Evolutionary conservation across 2,329 filamentous ascomycete species (phyloP).

Genomic region (Penicillium fuscoglaucum): DNA sequence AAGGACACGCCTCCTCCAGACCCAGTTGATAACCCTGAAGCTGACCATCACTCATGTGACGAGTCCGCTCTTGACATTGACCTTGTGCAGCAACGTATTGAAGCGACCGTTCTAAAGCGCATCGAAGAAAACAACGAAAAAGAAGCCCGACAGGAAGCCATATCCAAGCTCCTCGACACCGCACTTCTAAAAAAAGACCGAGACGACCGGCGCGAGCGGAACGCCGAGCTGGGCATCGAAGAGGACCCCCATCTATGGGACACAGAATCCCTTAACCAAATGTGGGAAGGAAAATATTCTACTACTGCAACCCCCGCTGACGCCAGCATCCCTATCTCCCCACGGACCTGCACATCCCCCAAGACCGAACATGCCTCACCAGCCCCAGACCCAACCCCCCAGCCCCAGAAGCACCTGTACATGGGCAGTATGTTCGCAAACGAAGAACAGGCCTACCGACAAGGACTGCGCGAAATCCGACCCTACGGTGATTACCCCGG

Average conservation of each 20-base stretch:
- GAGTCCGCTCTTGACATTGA: not conserved
- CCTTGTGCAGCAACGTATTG: conserved; percentile 5
- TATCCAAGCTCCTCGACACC: conserved; percentile 1
- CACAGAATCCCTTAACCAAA: not conserved
- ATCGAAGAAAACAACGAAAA: conserved; percentile 6
- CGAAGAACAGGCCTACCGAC: not conserved
- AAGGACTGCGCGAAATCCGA: not conserved
- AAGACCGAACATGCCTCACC: not conserved
- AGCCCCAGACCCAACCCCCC: not conserved
- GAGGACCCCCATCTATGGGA: conserved; percentile 8
- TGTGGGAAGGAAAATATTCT: not conserved
- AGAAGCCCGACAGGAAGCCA: not conserved
- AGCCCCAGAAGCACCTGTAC: not conserved
- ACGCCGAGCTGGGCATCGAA: conserved; percentile 3
- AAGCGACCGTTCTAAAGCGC: conserved; percentile 6
- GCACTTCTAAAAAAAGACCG: conserved; percentile 6
- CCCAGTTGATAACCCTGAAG: not conserved
- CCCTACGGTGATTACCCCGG: not conserved
- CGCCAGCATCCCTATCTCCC: not conserved
- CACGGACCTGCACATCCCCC: not conserved
- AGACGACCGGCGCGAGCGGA: not conserved
- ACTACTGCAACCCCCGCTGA: not conserved
- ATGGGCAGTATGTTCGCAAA: not conserved
- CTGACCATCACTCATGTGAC: not conserved
- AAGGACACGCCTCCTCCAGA: not conserved